Conservation (phyloP, 257 asterid genomes). For the Capsicum chinense region DNA sequence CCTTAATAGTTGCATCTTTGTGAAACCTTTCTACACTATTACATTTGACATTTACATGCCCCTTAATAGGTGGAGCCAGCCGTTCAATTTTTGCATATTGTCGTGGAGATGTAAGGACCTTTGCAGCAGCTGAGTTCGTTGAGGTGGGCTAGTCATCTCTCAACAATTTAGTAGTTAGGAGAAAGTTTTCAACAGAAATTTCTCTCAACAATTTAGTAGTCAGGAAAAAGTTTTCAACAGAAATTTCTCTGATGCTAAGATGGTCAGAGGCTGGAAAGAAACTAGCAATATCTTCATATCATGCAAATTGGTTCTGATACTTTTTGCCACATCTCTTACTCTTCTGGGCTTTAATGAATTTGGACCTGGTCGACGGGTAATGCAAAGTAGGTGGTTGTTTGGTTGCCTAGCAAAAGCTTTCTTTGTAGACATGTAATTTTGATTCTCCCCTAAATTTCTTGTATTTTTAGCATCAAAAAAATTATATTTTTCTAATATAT, state of each 20-base stretch:
- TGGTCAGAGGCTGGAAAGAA: neutral
- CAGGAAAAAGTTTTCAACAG: neutral
- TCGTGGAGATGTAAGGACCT: neutral
- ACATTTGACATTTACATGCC: slow-evolving; percentile 2
- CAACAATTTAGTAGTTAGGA: neutral
- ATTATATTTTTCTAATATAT: too few relatives aligned
- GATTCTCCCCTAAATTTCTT: too few relatives aligned
- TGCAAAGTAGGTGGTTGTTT: slow-evolving; percentile 14
- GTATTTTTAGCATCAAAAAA: too few relatives aligned
- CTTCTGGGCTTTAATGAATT: neutral
- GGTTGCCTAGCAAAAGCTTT: slow-evolving; percentile 20
- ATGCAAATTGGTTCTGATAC: neutral
- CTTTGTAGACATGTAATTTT: too few relatives aligned
- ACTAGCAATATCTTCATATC: slow-evolving; percentile 10
- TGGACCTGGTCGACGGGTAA: neutral
- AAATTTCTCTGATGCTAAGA: slow-evolving; percentile 9
- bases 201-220: slow-evolving; percentile 7
- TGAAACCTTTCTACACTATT: neutral
- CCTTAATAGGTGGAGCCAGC: neutral
- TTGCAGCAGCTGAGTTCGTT: slow-evolving; percentile 24
- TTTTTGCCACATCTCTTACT: neutral
- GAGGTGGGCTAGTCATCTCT: neutral
- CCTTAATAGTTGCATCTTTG: neutral
- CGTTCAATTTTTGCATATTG: neutral
- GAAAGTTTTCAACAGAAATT: neutral